These are phyloP conservation scores for Kalmusia sp. DNA, from an alignment of 2,329 filamentous ascomycete genomes.

Conservation along the genomic window DNA sequence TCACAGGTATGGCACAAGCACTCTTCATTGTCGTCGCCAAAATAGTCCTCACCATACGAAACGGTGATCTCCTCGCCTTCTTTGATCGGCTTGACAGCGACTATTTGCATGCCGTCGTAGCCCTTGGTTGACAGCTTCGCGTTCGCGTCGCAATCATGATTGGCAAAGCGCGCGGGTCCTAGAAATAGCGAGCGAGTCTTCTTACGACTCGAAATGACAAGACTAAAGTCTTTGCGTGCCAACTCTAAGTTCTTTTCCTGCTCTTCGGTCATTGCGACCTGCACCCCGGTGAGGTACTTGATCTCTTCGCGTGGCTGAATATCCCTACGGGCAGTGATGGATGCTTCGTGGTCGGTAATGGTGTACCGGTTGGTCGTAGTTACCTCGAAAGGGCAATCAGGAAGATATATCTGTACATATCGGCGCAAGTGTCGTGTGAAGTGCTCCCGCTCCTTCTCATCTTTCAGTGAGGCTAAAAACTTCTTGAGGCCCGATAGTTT, in stretches of 20 bases:
- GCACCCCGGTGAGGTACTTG: slow-evolving; percentile 89
- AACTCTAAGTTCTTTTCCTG: slow-evolving; percentile 83
- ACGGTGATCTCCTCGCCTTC: slow-evolving; percentile 96
- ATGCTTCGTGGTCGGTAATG: slow-evolving; percentile 86
- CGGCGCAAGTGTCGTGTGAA: slow-evolving; percentile 85
- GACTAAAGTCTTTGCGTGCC: slow-evolving; percentile 92
- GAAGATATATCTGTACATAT: slow-evolving; percentile 91
- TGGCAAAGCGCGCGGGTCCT: slow-evolving; percentile 93
- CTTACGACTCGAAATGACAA: slow-evolving; percentile 91
- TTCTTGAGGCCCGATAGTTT: slow-evolving; percentile 75
- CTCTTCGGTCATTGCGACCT: slow-evolving; percentile 89
- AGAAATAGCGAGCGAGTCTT: slow-evolving; percentile 92
- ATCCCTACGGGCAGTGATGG: slow-evolving; percentile 78
- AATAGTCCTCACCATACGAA: slow-evolving; percentile 94
- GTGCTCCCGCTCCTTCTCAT: slow-evolving; percentile 81
- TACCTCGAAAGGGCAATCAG: slow-evolving; percentile 95
- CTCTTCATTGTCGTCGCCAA: slow-evolving; percentile 93
- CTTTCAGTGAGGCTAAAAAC: slow-evolving; percentile 72
- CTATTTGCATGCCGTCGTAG: slow-evolving; percentile 86
- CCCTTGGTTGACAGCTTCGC: slow-evolving; percentile 84
- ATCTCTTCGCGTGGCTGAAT: slow-evolving; percentile 85
- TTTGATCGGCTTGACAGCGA: slow-evolving; percentile 81
- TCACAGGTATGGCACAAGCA: slow-evolving; percentile 93
- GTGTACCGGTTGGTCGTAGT: slow-evolving; percentile 94
- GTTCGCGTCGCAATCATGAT: slow-evolving; percentile 96